phyloP scores from a whole-genome alignment of 257 asterid genomes.

The Solanum gandarillasii region DNA sequence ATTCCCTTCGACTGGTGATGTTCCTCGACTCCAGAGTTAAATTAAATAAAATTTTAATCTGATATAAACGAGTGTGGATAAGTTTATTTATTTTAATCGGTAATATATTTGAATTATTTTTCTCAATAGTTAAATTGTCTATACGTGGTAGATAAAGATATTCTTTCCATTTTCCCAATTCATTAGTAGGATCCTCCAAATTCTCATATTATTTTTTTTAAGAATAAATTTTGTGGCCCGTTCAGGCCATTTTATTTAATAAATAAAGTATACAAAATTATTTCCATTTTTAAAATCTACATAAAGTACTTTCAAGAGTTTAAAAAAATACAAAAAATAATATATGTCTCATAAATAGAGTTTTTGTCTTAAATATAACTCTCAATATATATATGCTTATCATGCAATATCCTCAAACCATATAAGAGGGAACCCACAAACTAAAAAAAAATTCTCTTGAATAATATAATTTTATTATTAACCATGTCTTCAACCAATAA shows the following conservation, averaged over 20 bases:
- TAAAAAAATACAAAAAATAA: neutral
- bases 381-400: neutral
- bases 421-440: neutral
- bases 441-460: neutral
- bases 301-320: neutral
- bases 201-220: too few species aligned
- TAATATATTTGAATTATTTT: neutral
- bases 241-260: neutral
- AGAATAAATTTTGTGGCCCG: neutral
- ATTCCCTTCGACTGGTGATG: neutral
- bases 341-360: neutral
- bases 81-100: neutral
- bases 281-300: neutral
- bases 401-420: neutral
- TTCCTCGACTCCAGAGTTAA: neutral
- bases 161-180: neutral
- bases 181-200: neutral
- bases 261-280: neutral
- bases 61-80: neutral
- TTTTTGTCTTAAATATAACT: neutral
- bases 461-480: neutral
- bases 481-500: neutral
- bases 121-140: neutral
- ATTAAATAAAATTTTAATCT: neutral
- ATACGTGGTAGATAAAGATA: too few species aligned